Conservation (phyloP, 306 rosid genomes). For the Begonia peltatifolia region DNA sequence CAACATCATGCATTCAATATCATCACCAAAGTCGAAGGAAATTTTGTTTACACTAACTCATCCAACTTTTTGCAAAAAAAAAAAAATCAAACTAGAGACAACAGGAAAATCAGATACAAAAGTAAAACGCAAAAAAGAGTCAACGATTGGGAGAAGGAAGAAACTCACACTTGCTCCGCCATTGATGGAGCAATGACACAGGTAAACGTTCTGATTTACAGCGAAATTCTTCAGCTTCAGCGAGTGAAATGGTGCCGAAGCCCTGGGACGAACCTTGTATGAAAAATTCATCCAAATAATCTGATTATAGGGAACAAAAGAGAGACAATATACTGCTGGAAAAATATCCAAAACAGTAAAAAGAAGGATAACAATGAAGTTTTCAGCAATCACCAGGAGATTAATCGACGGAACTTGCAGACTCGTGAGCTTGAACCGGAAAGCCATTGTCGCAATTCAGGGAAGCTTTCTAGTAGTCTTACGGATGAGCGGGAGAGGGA, state of each 20-base stretch:
- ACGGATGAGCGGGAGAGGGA: no score
- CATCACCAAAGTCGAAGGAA: not conserved
- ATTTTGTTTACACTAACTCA: no score
- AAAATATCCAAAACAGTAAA: not conserved
- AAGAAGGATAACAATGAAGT: not conserved
- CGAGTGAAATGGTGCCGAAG: constrained; percentile 14
- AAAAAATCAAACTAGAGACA: no score
- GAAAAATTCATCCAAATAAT: constrained; percentile 13
- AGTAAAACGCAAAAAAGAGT: not conserved
- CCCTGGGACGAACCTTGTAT: constrained; percentile 3
- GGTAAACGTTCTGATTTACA: constrained; percentile 12
- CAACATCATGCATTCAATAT: not conserved
- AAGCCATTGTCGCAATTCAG: not conserved
- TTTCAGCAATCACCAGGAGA: not conserved
- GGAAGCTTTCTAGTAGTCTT: no score
- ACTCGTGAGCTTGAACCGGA: not conserved
- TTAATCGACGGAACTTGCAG: not conserved
- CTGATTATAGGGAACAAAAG: not conserved
- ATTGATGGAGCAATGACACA: constrained; percentile 15
- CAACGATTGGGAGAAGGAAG: not conserved
- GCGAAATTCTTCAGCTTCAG: constrained; percentile 4
- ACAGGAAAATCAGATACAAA: not conserved
- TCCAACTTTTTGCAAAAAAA: no score
- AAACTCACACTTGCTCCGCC: constrained; percentile 22
- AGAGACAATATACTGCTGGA: not conserved